Evolutionary conservation across 208 protist species (phyloP).

Genomic region (Crithidia fasciculata): DNA sequence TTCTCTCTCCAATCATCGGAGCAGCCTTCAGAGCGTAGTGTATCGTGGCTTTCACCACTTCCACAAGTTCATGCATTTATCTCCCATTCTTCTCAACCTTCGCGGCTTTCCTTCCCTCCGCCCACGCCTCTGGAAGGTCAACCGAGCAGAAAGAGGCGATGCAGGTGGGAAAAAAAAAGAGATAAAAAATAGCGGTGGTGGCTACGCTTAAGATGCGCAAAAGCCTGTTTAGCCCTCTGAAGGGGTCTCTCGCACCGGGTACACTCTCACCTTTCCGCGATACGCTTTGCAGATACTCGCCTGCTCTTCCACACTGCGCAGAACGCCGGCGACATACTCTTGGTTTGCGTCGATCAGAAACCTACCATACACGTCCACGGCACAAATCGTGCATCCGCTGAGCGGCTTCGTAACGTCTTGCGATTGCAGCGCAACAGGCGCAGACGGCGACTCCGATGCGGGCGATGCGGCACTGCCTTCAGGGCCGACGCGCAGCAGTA

Average conservation of each 20-base stretch:
- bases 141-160: too few species aligned
- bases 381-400: slow-evolving; percentile 36
- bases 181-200: too few species aligned
- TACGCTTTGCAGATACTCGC: neutral
- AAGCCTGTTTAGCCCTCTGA: too few species aligned
- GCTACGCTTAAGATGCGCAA: too few species aligned
- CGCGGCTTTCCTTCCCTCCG: too few species aligned
- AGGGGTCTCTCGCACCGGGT: neutral
- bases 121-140: too few species aligned
- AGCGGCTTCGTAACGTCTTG: neutral
- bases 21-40: slow-evolving; percentile 1
- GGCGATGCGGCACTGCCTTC: neutral
- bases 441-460: slow-evolving; percentile 1
- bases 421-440: neutral
- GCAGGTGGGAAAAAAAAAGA: too few species aligned
- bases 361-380: slow-evolving; percentile 53
- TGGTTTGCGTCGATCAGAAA: slow-evolving; percentile 49
- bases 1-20: too few species aligned
- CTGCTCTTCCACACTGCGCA: neutral
- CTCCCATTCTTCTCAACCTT: slow-evolving; percentile 5
- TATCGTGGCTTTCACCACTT: slow-evolving; percentile 22
- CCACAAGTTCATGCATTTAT: slow-evolving; percentile 29
- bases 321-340: slow-evolving; percentile 36
- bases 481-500: slow-evolving; percentile 35
- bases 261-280: neutral